phyloP scores from a whole-genome alignment of 345 rosid species.

The Cardamine occulta region DNA sequence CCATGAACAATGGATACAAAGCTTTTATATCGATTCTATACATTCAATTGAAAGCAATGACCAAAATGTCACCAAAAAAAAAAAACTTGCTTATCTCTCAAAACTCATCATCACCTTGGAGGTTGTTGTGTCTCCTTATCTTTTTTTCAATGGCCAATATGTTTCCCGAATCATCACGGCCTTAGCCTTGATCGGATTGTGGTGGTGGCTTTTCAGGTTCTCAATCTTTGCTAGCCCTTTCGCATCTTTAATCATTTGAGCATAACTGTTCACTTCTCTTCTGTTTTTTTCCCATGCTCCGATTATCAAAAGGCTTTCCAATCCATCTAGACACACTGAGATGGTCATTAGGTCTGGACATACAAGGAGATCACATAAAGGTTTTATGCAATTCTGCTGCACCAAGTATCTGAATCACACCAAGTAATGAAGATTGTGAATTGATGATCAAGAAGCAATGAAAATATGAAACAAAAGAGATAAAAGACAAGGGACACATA shows the following conservation, averaged over 20 bases:
- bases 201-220: slow-evolving; percentile 64
- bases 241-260: slow-evolving; percentile 62
- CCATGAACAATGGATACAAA: neutral
- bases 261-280: slow-evolving; percentile 49
- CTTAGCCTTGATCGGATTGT: slow-evolving; percentile 37
- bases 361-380: slow-evolving; percentile 63
- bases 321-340: slow-evolving; percentile 58
- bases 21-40: neutral
- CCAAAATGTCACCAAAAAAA: neutral
- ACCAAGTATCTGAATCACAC: slow-evolving; percentile 52
- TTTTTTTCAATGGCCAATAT: slow-evolving; percentile 58
- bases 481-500: slow-evolving; percentile 29
- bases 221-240: slow-evolving; percentile 68
- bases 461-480: neutral
- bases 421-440: neutral
- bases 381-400: slow-evolving; percentile 66
- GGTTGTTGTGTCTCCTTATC: slow-evolving; percentile 57
- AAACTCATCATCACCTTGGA: slow-evolving; percentile 32
- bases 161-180: slow-evolving; percentile 70
- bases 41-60: slow-evolving; percentile 5
- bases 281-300: slow-evolving; percentile 63
- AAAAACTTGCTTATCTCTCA: neutral
- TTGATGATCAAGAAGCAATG: neutral
- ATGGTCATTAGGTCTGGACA: slow-evolving; percentile 63
- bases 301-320: slow-evolving; percentile 64